Conservation (phyloP, 345 rosid species). For the Excoecaria cochinchinensis region DNA sequence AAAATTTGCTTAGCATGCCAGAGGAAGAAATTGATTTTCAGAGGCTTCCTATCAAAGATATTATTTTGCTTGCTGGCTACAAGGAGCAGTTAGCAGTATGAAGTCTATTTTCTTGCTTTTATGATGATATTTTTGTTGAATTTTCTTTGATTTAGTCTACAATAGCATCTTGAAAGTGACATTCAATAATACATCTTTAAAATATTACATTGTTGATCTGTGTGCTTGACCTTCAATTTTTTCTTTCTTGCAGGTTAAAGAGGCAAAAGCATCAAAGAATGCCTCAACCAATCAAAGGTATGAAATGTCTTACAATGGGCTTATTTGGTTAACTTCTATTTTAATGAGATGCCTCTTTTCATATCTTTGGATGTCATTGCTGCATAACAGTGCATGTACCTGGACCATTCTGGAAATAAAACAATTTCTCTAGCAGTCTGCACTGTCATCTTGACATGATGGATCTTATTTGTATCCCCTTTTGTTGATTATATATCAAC, state of each 20-base stretch:
- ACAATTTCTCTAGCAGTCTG: background rate
- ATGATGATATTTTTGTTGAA: background rate
- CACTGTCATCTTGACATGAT: background rate
- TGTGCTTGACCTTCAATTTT: constrained; percentile 9
- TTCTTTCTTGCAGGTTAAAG: constrained; percentile 50
- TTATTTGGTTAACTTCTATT: background rate
- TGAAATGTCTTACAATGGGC: background rate
- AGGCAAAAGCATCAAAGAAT: constrained; percentile 39
- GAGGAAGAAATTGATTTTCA: constrained; percentile 60
- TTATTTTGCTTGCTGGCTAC: constrained; percentile 63
- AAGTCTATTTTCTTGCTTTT: background rate
- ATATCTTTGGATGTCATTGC: background rate
- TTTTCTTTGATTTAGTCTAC: background rate
- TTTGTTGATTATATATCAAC: background rate
- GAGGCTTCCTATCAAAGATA: constrained; percentile 60
- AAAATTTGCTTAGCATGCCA: constrained; percentile 65
- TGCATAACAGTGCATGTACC: background rate
- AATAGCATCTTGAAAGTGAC: background rate
- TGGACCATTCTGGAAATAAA: background rate
- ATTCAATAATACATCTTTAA: background rate
- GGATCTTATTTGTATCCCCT: background rate
- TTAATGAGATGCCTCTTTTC: background rate
- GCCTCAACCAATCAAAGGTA: constrained; percentile 50
- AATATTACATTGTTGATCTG: background rate
- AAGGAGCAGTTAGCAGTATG: constrained; percentile 63